phyloP scores from a whole-genome alignment of 2,329 filamentous ascomycete genomes.

The Drechslerella stenobrocha region DNA sequence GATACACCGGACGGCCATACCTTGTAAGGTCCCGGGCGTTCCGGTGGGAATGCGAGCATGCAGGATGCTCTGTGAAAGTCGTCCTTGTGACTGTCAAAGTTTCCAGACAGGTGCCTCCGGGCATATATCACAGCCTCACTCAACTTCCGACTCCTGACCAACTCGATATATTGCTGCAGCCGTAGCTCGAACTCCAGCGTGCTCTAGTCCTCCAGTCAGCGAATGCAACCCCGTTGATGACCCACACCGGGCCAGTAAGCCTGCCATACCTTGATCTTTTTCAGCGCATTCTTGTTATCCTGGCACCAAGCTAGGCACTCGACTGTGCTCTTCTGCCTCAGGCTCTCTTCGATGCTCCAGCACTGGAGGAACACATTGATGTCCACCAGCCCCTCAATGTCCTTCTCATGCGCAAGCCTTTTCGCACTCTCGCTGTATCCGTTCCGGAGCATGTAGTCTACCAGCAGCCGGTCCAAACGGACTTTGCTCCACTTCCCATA shows the following conservation, averaged over 20 bases:
- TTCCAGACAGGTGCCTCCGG: constrained; percentile 75
- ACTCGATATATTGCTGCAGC: constrained; percentile 91
- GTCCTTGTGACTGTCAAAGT: constrained; percentile 68
- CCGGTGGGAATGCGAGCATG: constrained; percentile 73
- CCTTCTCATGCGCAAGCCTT: constrained; percentile 72
- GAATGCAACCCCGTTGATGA: no score
- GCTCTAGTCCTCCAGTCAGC: constrained; percentile 60
- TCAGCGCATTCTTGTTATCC: constrained; percentile 89
- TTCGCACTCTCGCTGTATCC: constrained; percentile 79
- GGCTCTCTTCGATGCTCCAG: constrained; percentile 72
- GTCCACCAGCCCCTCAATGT: constrained; percentile 80
- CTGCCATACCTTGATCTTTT: constrained; percentile 80
- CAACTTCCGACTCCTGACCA: constrained; percentile 71
- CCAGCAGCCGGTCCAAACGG: constrained; percentile 78
- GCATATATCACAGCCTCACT: constrained; percentile 80
- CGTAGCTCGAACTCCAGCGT: constrained; percentile 91
- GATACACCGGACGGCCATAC: constrained; percentile 55
- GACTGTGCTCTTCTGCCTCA: constrained; percentile 70
- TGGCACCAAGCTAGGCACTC: constrained; percentile 87
- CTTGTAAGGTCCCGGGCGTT: constrained; percentile 65
- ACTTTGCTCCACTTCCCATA: constrained; percentile 88
- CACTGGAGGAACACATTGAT: constrained; percentile 84
- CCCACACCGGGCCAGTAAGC: no score
- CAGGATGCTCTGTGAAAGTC: constrained; percentile 75
- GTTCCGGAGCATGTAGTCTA: constrained; percentile 87